Conservation (phyloP, 768 basidiomycete genomes). For the Butyriboletus loyo region DNA sequence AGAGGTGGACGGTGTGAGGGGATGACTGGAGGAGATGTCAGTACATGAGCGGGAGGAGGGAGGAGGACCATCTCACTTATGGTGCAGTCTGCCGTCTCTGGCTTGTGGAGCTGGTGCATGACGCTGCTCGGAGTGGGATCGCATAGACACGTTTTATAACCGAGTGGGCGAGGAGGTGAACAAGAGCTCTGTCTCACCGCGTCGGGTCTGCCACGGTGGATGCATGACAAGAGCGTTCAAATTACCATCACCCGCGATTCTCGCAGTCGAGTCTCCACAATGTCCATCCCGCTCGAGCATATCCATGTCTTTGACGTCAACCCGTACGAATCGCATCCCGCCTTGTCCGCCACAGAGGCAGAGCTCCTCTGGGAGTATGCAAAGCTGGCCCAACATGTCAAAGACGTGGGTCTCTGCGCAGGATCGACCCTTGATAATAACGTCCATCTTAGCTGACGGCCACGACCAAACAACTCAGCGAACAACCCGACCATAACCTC, state of each 20-base stretch:
- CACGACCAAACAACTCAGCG: constrained; percentile 66
- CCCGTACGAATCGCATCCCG: constrained; percentile 71
- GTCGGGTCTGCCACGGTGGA: not conserved
- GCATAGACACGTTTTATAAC: too few relatives aligned
- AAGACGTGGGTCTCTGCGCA: constrained; percentile 50
- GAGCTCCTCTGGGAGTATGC: constrained; percentile 93
- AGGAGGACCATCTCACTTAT: constrained; percentile 53
- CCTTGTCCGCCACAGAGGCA: constrained; percentile 65
- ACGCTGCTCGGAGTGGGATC: too few relatives aligned
- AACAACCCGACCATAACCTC: constrained; percentile 75
- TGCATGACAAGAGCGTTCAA: not conserved
- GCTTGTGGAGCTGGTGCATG: constrained; percentile 38
- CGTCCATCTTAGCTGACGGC: constrained; percentile 49
- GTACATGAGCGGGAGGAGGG: not conserved
- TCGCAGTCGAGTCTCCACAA: not conserved
- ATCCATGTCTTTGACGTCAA: constrained; percentile 53
- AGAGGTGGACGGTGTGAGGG: too few relatives aligned
- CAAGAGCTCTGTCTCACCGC: too few relatives aligned
- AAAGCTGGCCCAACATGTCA: constrained; percentile 77
- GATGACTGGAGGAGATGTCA: constrained; percentile 37
- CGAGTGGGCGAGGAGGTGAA: constrained; percentile 48
- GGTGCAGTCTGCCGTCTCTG: constrained; percentile 77
- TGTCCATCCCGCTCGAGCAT: not conserved
- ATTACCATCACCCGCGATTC: not conserved
- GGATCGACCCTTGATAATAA: not conserved